Conservation (phyloP, 2,329 filamentous ascomycete species). For the Venturia carpophila region DNA sequence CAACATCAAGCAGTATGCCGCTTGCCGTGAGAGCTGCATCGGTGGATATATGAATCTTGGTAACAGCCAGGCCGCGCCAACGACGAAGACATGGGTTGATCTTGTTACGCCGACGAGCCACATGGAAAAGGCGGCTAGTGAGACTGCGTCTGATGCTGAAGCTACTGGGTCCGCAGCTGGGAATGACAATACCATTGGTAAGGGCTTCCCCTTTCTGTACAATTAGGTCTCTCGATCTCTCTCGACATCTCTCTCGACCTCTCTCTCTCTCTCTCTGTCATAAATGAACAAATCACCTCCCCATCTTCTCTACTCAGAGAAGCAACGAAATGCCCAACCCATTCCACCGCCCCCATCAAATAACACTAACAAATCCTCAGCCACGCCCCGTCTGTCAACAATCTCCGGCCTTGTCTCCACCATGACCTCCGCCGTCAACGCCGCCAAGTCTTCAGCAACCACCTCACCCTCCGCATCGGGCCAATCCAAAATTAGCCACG, state of each 20-base stretch:
- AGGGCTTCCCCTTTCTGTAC: not conserved
- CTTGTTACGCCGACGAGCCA: constrained; percentile 15
- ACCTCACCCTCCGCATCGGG: not conserved
- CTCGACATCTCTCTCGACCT: too few species aligned
- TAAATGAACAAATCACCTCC: too few species aligned
- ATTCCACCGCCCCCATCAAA: too few species aligned
- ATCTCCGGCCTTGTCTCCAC: constrained; percentile 18
- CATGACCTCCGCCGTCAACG: not conserved
- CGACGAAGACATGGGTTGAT: constrained; percentile 11
- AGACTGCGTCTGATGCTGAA: not conserved
- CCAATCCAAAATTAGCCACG: not conserved
- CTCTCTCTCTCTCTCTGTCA: too few species aligned
- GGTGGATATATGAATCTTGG: constrained; percentile 39
- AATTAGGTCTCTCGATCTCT: not conserved
- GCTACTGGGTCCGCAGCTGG: constrained; percentile 23
- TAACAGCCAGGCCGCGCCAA: constrained; percentile 26
- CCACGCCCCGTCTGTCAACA: not conserved
- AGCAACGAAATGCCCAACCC: not conserved
- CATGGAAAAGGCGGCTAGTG: constrained; percentile 17
- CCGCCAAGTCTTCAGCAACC: not conserved
- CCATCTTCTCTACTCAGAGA: not conserved
- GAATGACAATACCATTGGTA: not conserved
- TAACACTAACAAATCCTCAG: not conserved
- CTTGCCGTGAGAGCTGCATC: constrained; percentile 45
- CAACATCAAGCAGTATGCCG: constrained; percentile 39